phyloP scores from a whole-genome alignment of 352 stramenopile species.

The Blastocystis sp. region DNA sequence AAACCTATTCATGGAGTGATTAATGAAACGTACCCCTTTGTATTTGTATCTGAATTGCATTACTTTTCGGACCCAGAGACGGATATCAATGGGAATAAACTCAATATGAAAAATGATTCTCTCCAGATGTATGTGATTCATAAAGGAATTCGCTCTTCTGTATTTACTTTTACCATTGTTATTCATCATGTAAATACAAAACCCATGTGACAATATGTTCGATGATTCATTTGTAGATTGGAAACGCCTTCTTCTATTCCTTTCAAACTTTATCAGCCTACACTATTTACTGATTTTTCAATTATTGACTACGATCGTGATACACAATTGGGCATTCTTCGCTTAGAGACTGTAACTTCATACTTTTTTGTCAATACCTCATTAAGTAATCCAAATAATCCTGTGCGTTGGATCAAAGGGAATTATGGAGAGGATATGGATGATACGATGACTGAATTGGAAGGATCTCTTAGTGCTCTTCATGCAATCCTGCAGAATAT shows the following conservation, averaged over 20 bases:
- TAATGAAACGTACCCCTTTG: not conserved
- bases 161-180: not conserved
- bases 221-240: not conserved
- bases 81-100: not conserved
- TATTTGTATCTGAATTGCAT: not conserved
- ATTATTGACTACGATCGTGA: slow-evolving; percentile 8
- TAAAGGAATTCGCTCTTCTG: not conserved
- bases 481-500: not conserved
- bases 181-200: slow-evolving; percentile 24
- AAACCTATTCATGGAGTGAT: not conserved
- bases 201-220: not conserved
- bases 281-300: not conserved
- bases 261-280: slow-evolving; percentile 3
- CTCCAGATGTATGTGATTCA: not conserved
- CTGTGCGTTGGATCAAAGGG: not conserved
- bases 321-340: not conserved
- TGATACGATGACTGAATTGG: not conserved
- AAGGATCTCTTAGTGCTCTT: slow-evolving; percentile 19
- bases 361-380: not conserved
- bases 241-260: not conserved
- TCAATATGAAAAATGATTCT: not conserved
- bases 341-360: not conserved
- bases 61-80: slow-evolving; percentile 5
- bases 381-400: not conserved
- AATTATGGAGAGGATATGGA: slow-evolving; percentile 43